Percentiles rank a stretch among this genome's conserved stretches.
Evolutionary conservation across 2,329 filamentous ascomycete species (phyloP).

Genomic region (Phialocephala sp.): DNA sequence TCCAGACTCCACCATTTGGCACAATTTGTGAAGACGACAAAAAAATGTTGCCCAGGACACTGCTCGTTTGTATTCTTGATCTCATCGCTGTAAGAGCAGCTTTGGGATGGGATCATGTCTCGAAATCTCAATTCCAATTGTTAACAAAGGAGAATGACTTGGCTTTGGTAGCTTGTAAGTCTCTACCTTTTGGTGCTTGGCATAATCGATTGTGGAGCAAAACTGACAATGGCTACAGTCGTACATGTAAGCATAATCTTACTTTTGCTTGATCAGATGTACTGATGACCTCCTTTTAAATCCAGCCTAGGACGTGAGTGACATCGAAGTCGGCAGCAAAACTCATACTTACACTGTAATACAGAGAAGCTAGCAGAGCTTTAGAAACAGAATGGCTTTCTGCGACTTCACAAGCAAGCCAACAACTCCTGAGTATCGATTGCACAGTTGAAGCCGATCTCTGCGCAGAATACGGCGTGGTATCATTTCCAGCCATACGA

Average conservation of each 20-base stretch:
- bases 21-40: not conserved
- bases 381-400: conserved; percentile 33
- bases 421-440: conserved; percentile 47
- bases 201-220: not conserved
- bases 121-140: conserved; percentile 18
- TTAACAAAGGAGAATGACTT: conserved; percentile 13
- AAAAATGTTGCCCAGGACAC: conserved; percentile 20
- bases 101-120: conserved; percentile 28
- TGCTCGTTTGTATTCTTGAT: conserved; percentile 16
- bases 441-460: conserved; percentile 45
- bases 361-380: conserved; percentile 28
- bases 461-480: conserved; percentile 50
- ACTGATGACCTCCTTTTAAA: not conserved
- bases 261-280: not conserved
- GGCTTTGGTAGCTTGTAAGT: conserved; percentile 33
- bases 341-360: not conserved
- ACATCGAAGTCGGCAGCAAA: not conserved
- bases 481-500: conserved; percentile 54
- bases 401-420: conserved; percentile 31
- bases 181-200: not conserved
- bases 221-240: conserved; percentile 15
- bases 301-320: conserved; percentile 31
- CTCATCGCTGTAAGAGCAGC: conserved; percentile 14
- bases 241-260: conserved; percentile 24
- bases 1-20: not conserved